phyloP scores from a whole-genome alignment of 1,284 basidiomycete genomes.

The Leccinum colubrinum region DNA sequence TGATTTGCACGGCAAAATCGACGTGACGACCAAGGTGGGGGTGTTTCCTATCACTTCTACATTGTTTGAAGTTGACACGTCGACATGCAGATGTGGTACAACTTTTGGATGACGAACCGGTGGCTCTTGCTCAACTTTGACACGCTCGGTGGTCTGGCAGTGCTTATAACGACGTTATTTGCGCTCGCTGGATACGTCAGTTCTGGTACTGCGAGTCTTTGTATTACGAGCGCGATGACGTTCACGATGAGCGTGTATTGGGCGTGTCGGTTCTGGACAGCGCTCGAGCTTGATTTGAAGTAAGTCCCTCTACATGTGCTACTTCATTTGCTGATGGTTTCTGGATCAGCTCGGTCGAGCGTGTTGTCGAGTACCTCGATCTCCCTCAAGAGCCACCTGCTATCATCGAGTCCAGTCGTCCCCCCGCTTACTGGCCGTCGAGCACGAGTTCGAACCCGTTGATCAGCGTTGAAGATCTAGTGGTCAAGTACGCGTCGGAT shows the following conservation, averaged over 20 bases:
- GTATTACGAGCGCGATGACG: slow-evolving; percentile 76
- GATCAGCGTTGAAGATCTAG: slow-evolving; percentile 68
- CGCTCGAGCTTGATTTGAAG: slow-evolving; percentile 41
- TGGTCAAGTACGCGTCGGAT: slow-evolving; percentile 82
- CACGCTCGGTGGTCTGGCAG: slow-evolving; percentile 58
- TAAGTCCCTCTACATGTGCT: slow-evolving; percentile 3
- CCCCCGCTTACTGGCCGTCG: slow-evolving; percentile 87
- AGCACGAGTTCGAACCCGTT: slow-evolving; percentile 53
- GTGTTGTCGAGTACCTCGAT: slow-evolving; percentile 85
- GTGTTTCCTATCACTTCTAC: background rate
- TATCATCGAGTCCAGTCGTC: slow-evolving; percentile 61
- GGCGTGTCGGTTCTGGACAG: slow-evolving; percentile 63
- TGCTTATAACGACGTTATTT: slow-evolving; percentile 73
- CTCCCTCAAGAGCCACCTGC: slow-evolving; percentile 85
- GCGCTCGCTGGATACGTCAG: slow-evolving; percentile 64
- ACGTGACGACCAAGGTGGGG: slow-evolving; percentile 59
- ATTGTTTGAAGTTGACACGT: background rate
- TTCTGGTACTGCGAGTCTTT: slow-evolving; percentile 81
- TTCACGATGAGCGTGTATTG: slow-evolving; percentile 64
- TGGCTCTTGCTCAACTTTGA: slow-evolving; percentile 81
- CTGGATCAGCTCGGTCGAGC: slow-evolving; percentile 75
- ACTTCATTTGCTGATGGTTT: slow-evolving; percentile 56
- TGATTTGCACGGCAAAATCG: slow-evolving; percentile 63
- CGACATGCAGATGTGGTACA: slow-evolving; percentile 63
- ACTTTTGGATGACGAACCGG: slow-evolving; percentile 79